These are phyloP conservation scores for Chaetomiaceae sp. DNA, from an alignment of 2,329 filamentous ascomycete species.

Conservation along the genomic window DNA sequence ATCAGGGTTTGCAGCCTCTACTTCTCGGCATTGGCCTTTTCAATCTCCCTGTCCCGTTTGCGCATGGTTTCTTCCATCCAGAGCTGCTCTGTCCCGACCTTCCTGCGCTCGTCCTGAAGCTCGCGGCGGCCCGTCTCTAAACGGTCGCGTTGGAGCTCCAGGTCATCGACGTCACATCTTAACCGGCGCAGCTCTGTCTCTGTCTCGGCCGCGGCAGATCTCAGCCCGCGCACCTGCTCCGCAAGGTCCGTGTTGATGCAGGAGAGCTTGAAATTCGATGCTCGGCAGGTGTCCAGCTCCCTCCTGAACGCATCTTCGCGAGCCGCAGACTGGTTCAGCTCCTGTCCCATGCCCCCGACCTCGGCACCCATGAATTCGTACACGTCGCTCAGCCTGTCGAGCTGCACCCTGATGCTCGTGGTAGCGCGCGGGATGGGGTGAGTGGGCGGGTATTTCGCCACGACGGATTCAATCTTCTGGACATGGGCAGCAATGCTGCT, in stretches of 20 bases:
- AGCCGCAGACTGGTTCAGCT: background rate
- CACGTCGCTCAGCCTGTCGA: background rate
- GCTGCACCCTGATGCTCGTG: background rate
- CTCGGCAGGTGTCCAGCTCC: background rate
- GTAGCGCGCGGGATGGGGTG: background rate
- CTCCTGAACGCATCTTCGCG: background rate
- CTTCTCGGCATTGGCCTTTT: background rate
- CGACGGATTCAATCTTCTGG: background rate
- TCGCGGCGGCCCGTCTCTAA: background rate
- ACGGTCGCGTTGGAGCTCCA: background rate
- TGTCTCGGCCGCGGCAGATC: background rate
- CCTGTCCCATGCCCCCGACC: background rate
- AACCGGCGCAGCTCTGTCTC: background rate
- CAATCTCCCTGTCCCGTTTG: background rate
- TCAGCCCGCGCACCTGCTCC: background rate
- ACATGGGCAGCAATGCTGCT: background rate
- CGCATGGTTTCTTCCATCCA: background rate
- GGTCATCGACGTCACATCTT: background rate
- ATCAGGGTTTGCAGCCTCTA: background rate
- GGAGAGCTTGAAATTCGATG: background rate
- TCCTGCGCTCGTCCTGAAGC: background rate
- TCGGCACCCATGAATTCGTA: background rate
- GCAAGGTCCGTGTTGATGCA: background rate
- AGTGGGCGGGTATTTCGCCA: background rate
- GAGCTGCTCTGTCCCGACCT: background rate